Evolutionary conservation across 2,329 filamentous ascomycete genomes (phyloP), one percentile per base, ranked within the genome.

Genomic region (Leptographium wingfieldii): DNA sequence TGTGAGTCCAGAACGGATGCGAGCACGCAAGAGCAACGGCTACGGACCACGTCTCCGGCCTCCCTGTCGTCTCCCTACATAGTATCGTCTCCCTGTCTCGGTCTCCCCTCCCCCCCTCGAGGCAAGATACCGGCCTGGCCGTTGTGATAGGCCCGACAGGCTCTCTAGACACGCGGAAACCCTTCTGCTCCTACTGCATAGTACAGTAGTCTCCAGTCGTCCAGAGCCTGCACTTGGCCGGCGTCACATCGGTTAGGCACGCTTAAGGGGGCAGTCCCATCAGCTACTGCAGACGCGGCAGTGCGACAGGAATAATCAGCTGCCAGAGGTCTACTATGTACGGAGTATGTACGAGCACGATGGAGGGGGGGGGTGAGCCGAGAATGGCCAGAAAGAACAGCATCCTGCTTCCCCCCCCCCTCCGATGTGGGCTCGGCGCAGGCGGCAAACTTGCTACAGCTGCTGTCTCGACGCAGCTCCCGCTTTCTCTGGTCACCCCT

Each of bases 211-310:
- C 40, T 19, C 40, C 40, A 43, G 19, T 19, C 12, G 40, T n/a
- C 16, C 40, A 19, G 40, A 19, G 14, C 40, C 5, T 54, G 52
- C 31, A 31, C 19, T 48, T 43, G 27, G 55, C 40, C 27, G 35
- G 54, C 35, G 54, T 56, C 14, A 43, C 55, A 46, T 56, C 55
- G 55, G 55, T 48, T 46, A 56, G 55, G 55, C 40, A 56, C 29
- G 40, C 22, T 19, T 43, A 46, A 56, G 55, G 55, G 55, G 55
- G 38, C 22, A 56, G 35, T 43, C 22, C 54, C 54, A 46, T 56
- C 54, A 25, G 4, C 38, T 46, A 46, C 35, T 56, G 54, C 54
- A 56, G 54, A 43, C 7, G 38, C 29, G 52, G 52, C 52, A 22
- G 52, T 31, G 52, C 52, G 52, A 35, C 31, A 1, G 38, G 4